phyloP scores from a whole-genome alignment of 768 basidiomycete genomes.

The Clavulina sp. region DNA sequence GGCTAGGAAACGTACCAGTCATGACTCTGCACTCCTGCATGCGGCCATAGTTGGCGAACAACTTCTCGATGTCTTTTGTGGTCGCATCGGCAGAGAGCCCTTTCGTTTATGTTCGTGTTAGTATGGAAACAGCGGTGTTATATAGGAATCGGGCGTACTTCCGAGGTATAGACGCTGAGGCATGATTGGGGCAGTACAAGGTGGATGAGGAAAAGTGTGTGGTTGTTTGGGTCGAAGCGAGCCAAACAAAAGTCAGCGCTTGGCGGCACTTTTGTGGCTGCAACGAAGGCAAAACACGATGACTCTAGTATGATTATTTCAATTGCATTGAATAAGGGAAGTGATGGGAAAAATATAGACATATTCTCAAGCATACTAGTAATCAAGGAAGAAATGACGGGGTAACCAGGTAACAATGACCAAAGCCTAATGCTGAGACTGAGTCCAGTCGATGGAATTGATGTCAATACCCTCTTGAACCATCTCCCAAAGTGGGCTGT shows the following conservation, averaged over 20 bases:
- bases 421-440: slow-evolving; percentile 22
- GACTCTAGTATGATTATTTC: too few species aligned
- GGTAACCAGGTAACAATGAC: background rate
- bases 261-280: background rate
- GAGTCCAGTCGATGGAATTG: slow-evolving; percentile 87
- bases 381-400: too few species aligned
- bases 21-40: slow-evolving; percentile 87
- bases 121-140: background rate
- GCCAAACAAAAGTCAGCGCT: background rate
- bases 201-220: slow-evolving; percentile 2
- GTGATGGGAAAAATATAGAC: too few species aligned
- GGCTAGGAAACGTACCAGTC: slow-evolving; percentile 43
- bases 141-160: slow-evolving; percentile 25
- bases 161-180: slow-evolving; percentile 75
- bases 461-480: slow-evolving; percentile 98
- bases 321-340: too few species aligned
- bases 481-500: slow-evolving; percentile 96
- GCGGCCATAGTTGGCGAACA: slow-evolving; percentile 80
- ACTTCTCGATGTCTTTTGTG: slow-evolving; percentile 67
- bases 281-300: too few species aligned
- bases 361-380: too few species aligned
- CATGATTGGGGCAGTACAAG: slow-evolving; percentile 36
- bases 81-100: slow-evolving; percentile 74
- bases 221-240: background rate
- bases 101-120: slow-evolving; percentile 15